Evolutionary conservation across 306 rosid genomes (phyloP).

Genomic region (Prosopis cineraria): DNA sequence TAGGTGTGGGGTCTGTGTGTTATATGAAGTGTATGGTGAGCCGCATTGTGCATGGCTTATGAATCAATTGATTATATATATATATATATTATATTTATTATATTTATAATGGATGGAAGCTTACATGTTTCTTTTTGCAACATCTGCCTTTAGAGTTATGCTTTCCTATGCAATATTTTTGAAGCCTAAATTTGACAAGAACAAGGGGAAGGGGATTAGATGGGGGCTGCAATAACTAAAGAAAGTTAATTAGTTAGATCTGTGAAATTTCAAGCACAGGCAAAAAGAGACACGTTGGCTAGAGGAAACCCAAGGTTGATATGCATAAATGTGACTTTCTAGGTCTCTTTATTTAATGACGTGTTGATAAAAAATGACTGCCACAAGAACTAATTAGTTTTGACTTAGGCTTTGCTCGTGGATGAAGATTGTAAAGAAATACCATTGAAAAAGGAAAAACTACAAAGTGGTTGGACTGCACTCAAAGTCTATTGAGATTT

Average conservation of each 20-base stretch:
- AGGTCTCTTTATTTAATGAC: neutral
- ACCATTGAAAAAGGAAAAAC: neutral
- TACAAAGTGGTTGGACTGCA: neutral
- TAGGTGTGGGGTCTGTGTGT: no score
- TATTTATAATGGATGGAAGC: no score
- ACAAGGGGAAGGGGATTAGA: neutral
- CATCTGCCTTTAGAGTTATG: constrained; percentile 4
- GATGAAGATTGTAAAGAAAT: neutral
- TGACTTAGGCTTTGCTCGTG: neutral
- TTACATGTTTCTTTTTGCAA: no score
- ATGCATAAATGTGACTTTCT: neutral
- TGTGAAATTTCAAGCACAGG: constrained; percentile 6
- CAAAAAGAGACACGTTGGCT: neutral
- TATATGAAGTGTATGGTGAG: no score
- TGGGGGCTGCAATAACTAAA: neutral
- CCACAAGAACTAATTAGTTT: neutral
- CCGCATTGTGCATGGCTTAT: no score
- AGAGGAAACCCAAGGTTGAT: neutral
- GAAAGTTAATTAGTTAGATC: neutral
- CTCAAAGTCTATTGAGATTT: neutral
- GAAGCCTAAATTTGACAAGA: neutral
- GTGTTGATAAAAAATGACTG: neutral
- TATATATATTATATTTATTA: no score
- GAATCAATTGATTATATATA: no score
- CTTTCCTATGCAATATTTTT: constrained; percentile 1